Percentiles rank a stretch among this genome's conserved stretches.
Evolutionary conservation across 768 basidiomycete species (phyloP).

Genomic region (Termitomyces sp.): DNA sequence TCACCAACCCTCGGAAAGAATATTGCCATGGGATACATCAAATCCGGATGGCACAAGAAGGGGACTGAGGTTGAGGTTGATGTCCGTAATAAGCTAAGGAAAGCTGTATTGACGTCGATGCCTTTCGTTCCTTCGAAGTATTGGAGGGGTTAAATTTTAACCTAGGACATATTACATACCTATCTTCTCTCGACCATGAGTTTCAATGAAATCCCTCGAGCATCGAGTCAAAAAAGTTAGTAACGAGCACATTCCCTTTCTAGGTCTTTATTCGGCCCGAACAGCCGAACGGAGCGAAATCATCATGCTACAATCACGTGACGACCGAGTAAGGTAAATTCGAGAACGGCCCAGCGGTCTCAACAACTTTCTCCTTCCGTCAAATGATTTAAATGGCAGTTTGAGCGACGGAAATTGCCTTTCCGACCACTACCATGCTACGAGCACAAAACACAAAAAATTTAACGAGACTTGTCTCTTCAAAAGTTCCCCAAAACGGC

Average conservation of each 20-base stretch:
- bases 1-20: constrained; percentile 87
- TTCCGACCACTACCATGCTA: not conserved
- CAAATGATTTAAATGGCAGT: not conserved
- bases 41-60: constrained; percentile 83
- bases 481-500: not conserved
- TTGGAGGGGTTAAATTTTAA: constrained; percentile 65
- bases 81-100: constrained; percentile 76
- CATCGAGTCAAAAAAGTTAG: no score
- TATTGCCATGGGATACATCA: constrained; percentile 94
- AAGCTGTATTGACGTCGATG: constrained; percentile 75
- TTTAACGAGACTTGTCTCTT: not conserved
- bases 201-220: not conserved
- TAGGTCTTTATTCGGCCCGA: not conserved
- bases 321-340: constrained; percentile 1
- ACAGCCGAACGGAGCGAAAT: not conserved
- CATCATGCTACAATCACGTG: not conserved
- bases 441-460: not conserved
- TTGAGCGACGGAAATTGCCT: not conserved
- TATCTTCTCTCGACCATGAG: no score
- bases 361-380: not conserved
- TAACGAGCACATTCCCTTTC: no score
- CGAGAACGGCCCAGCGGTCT: not conserved
- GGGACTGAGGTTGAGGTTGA: constrained; percentile 83
- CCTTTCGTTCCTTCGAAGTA: constrained; percentile 87
- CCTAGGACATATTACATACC: not conserved